Evolutionary conservation across 306 rosid genomes (phyloP).

Genomic region (Dalbergia oliveri): DNA sequence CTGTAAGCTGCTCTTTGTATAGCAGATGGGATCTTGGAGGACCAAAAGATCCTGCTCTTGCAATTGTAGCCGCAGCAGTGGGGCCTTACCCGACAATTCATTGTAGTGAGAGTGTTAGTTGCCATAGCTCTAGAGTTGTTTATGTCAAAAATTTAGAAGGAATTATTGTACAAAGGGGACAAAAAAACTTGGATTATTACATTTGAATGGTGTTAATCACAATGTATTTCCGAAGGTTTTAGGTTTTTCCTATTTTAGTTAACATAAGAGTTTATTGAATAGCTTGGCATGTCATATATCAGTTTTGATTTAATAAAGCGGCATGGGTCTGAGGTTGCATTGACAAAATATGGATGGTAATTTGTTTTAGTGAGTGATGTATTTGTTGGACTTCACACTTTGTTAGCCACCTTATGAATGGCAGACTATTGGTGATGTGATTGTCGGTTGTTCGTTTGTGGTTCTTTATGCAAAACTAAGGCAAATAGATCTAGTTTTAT

Average conservation of each 20-base stretch:
- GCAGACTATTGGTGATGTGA: conserved; percentile 37
- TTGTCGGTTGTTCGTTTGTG: conserved; percentile 45
- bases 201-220: conserved; percentile 57
- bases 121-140: conserved; percentile 63
- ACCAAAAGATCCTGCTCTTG: conserved; percentile 75
- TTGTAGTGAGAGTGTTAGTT: conserved; percentile 69
- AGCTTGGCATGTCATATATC: conserved; percentile 58
- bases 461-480: conserved; percentile 37
- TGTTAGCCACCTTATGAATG: conserved; percentile 47
- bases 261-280: conserved; percentile 57
- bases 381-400: conserved; percentile 41
- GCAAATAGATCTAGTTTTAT: conserved; percentile 35
- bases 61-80: conserved; percentile 68
- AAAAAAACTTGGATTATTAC: conserved; percentile 56
- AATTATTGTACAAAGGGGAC: conserved; percentile 71
- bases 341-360: conserved; percentile 45
- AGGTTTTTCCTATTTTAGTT: conserved; percentile 56
- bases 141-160: conserved; percentile 58
- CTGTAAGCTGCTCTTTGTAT: conserved; percentile 67
- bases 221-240: conserved; percentile 63
- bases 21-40: conserved; percentile 83
- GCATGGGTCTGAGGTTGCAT: conserved; percentile 41
- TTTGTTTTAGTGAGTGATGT: conserved; percentile 40
- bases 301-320: conserved; percentile 44
- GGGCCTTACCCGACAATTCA: conserved; percentile 61